Evolutionary conservation across 129 eudicot species (phyloP).

Genomic region (Tanacetum coccineum): DNA sequence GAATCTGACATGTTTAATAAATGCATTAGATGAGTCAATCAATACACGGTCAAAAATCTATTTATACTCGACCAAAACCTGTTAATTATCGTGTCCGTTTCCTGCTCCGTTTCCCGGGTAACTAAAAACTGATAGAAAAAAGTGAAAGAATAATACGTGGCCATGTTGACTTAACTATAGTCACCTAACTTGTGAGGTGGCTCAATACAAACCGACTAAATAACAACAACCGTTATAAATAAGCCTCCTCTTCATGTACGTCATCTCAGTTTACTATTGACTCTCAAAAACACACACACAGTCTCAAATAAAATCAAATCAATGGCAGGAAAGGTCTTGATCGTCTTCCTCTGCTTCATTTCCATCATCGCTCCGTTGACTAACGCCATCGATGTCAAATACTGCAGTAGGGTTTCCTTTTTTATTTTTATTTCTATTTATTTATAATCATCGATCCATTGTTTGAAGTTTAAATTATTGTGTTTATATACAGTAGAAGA

Average conservation of each 20-base stretch:
- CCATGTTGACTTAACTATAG: too few species aligned
- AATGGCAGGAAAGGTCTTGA: slow-evolving; percentile 35
- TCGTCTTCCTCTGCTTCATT: slow-evolving; percentile 23
- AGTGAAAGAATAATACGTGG: too few species aligned
- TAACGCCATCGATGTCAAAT: slow-evolving; percentile 44
- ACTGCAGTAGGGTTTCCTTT: slow-evolving; percentile 42
- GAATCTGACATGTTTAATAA: too few species aligned
- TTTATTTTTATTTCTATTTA: background rate
- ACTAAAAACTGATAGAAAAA: too few species aligned
- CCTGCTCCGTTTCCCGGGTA: too few species aligned
- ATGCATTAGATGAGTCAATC: too few species aligned
- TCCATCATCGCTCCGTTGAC: slow-evolving; percentile 26
- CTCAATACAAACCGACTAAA: slow-evolving; percentile 9
- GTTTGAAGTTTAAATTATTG: too few species aligned
- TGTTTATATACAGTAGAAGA: too few species aligned
- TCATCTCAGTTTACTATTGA: slow-evolving; percentile 1
- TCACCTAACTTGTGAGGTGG: too few species aligned
- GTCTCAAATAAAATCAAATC: slow-evolving; percentile 11
- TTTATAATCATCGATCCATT: background rate
- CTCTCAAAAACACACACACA: background rate
- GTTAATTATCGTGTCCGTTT: too few species aligned
- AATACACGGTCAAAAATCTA: too few species aligned
- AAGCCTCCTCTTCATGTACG: slow-evolving; percentile 2
- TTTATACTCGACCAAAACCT: too few species aligned
- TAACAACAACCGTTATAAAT: slow-evolving; percentile 4